phyloP scores from a whole-genome alignment of 352 stramenopile genomes.

The Halophytophthora polymorphica region DNA sequence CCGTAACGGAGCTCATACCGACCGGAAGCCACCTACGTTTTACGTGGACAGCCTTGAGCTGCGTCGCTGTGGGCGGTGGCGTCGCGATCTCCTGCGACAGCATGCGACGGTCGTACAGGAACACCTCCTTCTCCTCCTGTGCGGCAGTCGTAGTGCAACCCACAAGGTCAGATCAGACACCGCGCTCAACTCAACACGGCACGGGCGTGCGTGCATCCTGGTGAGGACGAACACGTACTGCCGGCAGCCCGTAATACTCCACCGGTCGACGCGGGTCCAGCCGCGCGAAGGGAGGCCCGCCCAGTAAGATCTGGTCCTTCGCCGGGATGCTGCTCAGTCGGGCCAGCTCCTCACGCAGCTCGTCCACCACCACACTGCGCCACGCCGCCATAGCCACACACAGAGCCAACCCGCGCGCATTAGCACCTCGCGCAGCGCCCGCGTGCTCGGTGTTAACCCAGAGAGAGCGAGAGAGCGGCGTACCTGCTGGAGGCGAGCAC shows the following conservation, averaged over 20 bases:
- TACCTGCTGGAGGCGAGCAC: slow-evolving; percentile 50
- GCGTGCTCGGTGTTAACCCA: slow-evolving; percentile 13
- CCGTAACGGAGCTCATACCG: neutral
- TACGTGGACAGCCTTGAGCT: slow-evolving; percentile 44
- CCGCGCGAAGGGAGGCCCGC: slow-evolving; percentile 70
- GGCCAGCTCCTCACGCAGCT: slow-evolving; percentile 63
- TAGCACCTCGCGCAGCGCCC: neutral
- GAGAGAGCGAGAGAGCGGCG: slow-evolving; percentile 6
- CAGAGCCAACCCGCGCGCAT: slow-evolving; percentile 8
- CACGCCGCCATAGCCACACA: slow-evolving; percentile 28
- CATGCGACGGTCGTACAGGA: slow-evolving; percentile 80
- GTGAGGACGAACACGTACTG: slow-evolving; percentile 18
- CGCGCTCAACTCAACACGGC: neutral
- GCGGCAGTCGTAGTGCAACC: slow-evolving; percentile 2
- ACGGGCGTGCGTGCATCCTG: neutral
- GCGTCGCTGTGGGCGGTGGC: slow-evolving; percentile 19
- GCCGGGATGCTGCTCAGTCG: slow-evolving; percentile 53
- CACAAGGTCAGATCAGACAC: neutral
- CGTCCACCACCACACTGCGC: slow-evolving; percentile 62
- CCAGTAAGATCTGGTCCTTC: slow-evolving; percentile 77
- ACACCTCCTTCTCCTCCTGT: slow-evolving; percentile 64
- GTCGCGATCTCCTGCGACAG: slow-evolving; percentile 60
- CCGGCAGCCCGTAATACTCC: slow-evolving; percentile 62
- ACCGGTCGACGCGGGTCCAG: slow-evolving; percentile 70
- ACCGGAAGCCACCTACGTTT: slow-evolving; percentile 24